Evolutionary conservation across 495 filamentous ascomycete species (phyloP).

Genomic region (Talaromyces trachyspermus): DNA sequence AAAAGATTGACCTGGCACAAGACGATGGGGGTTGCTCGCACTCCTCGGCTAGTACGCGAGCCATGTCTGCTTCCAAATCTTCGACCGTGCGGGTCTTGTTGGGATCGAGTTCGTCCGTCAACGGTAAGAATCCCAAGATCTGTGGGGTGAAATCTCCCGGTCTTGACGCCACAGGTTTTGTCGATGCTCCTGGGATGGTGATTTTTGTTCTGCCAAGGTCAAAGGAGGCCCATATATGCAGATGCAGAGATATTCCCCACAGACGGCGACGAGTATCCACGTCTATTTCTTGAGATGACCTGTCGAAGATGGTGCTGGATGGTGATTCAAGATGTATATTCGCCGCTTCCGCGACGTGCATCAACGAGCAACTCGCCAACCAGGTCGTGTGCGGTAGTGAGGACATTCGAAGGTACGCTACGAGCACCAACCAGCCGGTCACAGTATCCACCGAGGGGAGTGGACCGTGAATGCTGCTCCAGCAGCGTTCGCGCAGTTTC

Average conservation of each 20-base stretch:
- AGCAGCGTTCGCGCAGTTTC: constrained; percentile 37
- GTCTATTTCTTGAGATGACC: constrained; percentile 11
- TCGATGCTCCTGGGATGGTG: constrained; percentile 21
- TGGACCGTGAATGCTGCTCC: constrained; percentile 29
- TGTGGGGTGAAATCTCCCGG: constrained; percentile 28
- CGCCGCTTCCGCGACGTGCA: constrained; percentile 37
- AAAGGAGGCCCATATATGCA: constrained; percentile 40
- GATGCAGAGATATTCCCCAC: constrained; percentile 35
- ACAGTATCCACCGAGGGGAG: constrained; percentile 32
- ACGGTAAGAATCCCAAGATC: constrained; percentile 28
- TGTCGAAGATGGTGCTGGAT: constrained; percentile 6
- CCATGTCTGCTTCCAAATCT: constrained; percentile 22
- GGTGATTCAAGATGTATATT: constrained; percentile 30
- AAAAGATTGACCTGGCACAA: constrained; percentile 52
- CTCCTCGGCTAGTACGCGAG: constrained; percentile 16
- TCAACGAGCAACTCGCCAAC: constrained; percentile 48
- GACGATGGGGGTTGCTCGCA: constrained; percentile 31
- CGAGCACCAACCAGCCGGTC: constrained; percentile 45
- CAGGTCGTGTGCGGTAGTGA: constrained; percentile 45
- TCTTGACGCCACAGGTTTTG: constrained; percentile 12
- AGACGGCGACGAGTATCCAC: constrained; percentile 28
- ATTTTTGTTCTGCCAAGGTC: constrained; percentile 45
- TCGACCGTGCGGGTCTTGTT: constrained; percentile 18
- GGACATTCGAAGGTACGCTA: constrained; percentile 45
- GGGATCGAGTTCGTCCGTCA: constrained; percentile 30